These are phyloP conservation scores for Suhomyces terraborum DNA, from an alignment of 1,139 yeast genomes.

Conservation along the genomic window DNA sequence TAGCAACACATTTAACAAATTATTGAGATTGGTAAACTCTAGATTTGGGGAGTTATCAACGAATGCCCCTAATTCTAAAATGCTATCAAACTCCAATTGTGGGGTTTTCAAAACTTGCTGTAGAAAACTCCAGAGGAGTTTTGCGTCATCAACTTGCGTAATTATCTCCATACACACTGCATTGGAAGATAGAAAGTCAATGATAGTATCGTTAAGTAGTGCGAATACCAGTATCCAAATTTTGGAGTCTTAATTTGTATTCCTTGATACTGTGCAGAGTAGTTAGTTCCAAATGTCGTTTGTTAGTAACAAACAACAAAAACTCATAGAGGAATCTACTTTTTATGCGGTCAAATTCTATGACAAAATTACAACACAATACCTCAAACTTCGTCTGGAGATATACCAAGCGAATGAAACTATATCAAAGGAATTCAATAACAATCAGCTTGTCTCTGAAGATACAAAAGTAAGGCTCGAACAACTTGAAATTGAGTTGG, in stretches of 20 bases:
- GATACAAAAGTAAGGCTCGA: slow-evolving; percentile 19
- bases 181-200: too few relatives aligned
- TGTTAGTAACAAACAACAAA: slow-evolving; percentile 35
- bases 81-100: not conserved
- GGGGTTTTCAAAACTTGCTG: not conserved
- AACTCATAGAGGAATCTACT: slow-evolving; percentile 37
- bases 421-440: slow-evolving; percentile 15
- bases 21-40: slow-evolving; percentile 11
- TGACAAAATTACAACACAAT: slow-evolving; percentile 37
- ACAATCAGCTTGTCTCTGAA: slow-evolving; percentile 10
- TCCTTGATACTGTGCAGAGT: not conserved
- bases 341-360: slow-evolving; percentile 34
- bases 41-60: not conserved
- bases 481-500: slow-evolving; percentile 32
- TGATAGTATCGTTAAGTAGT: too few relatives aligned
- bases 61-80: slow-evolving; percentile 1
- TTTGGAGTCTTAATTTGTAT: too few relatives aligned
- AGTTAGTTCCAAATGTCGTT: slow-evolving; percentile 24
- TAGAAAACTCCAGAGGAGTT: slow-evolving; percentile 8
- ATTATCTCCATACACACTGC: slow-evolving; percentile 2
- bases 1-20: slow-evolving; percentile 11
- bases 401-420: slow-evolving; percentile 27
- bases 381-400: slow-evolving; percentile 38
- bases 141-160: slow-evolving; percentile 9
- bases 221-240: not conserved